phyloP scores from a whole-genome alignment of 139 green algal species.

The Chlamydomonas incerta region DNA sequence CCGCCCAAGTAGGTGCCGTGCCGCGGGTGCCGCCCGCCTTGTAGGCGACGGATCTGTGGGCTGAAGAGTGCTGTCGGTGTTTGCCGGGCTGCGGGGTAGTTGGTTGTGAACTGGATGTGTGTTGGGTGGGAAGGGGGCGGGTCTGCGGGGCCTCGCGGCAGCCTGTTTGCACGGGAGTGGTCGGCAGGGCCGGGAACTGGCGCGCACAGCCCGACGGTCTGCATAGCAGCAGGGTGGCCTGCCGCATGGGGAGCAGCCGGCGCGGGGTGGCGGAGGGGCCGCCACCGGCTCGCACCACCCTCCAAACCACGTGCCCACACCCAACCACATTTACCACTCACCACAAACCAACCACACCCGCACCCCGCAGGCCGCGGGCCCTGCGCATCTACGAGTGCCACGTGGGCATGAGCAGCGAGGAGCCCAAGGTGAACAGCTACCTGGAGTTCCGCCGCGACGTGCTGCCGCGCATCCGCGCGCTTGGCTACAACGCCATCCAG shows the following conservation, averaged over 20 bases:
- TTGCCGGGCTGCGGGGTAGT: background rate
- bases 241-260: too few species aligned
- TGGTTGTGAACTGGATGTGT: background rate
- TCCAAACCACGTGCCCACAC: too few species aligned
- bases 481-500: slow-evolving; percentile 99
- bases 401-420: slow-evolving; percentile 93
- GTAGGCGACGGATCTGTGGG: background rate
- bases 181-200: too few species aligned
- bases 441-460: slow-evolving; percentile 93
- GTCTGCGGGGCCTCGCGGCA: too few species aligned
- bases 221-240: too few species aligned
- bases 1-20: slow-evolving; percentile 67
- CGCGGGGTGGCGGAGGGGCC: too few species aligned
- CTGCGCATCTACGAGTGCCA: slow-evolving; percentile 99
- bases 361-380: slow-evolving; percentile 70
- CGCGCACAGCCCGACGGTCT: too few species aligned
- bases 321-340: too few species aligned
- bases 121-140: too few species aligned
- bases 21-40: too few species aligned
- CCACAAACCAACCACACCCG: background rate
- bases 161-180: too few species aligned
- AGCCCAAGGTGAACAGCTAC: slow-evolving; percentile 93
- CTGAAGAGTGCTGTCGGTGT: background rate
- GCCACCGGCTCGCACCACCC: too few species aligned
- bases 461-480: slow-evolving; percentile 92